Conservation (phyloP, 306 rosid genomes). For the Coriaria nepalensis region DNA sequence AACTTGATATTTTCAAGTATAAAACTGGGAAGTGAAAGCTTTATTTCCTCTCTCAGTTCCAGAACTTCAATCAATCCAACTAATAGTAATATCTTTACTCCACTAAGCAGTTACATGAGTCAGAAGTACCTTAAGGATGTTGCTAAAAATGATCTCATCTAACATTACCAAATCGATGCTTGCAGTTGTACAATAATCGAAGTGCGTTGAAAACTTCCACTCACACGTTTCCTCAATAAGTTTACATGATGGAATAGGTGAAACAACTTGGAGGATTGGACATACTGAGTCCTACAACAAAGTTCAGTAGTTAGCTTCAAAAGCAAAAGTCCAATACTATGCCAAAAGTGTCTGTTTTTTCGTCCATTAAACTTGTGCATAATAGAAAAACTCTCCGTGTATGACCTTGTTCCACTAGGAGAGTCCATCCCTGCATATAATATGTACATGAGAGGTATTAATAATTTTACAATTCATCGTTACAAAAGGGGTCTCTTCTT, state of each 20-base stretch:
- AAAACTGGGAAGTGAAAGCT: too few species aligned
- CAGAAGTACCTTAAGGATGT: constrained; percentile 58
- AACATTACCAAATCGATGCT: constrained; percentile 56
- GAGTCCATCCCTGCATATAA: constrained; percentile 96
- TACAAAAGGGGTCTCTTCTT: constrained; percentile 51
- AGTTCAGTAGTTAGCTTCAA: constrained; percentile 59
- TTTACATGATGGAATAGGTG: constrained; percentile 63
- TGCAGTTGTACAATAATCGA: constrained; percentile 85
- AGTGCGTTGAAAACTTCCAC: constrained; percentile 74
- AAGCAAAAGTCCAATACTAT: constrained; percentile 39
- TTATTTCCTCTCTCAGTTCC: too few species aligned
- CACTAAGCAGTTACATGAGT: constrained; percentile 11
- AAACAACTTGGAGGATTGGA: constrained; percentile 72
- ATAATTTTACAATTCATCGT: constrained; percentile 47
- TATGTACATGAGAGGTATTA: constrained; percentile 57
- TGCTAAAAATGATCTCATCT: constrained; percentile 53
- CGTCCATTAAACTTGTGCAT: constrained; percentile 83
- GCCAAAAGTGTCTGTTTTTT: constrained; percentile 79
- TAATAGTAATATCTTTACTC: constrained; percentile 12
- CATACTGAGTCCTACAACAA: constrained; percentile 93
- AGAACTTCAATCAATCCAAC: not conserved
- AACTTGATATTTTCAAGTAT: too few species aligned
- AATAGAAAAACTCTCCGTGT: constrained; percentile 67
- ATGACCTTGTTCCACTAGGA: constrained; percentile 79
- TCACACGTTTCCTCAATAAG: constrained; percentile 65